phyloP scores from a whole-genome alignment of 257 asterid genomes.

The Plantago ovata region DNA sequence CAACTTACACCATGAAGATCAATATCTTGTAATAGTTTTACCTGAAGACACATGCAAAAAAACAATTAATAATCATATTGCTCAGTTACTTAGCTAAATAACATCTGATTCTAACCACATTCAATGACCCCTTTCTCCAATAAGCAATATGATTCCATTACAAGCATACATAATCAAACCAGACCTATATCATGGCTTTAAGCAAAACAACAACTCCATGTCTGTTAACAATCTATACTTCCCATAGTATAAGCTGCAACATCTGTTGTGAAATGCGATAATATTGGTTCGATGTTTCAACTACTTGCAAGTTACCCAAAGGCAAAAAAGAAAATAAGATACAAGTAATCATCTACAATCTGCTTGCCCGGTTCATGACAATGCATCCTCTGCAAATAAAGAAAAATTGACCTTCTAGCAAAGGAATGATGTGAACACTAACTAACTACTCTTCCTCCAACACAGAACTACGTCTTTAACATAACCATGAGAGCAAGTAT shows the following conservation, averaged over 20 bases:
- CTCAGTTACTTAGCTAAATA: not conserved
- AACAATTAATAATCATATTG: not conserved
- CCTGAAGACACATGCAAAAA: constrained; percentile 36
- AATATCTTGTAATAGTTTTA: constrained; percentile 52
- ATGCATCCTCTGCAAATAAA: not conserved
- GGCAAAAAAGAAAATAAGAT: no score
- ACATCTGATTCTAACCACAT: not conserved
- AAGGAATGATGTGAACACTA: constrained; percentile 2
- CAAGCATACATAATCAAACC: no score
- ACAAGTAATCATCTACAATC: no score
- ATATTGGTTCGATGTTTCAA: no score
- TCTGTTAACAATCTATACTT: no score
- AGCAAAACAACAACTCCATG: no score
- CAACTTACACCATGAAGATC: constrained; percentile 76
- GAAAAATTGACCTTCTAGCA: not conserved
- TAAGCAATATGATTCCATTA: not conserved
- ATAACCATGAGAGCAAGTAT: not conserved
- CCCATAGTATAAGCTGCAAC: no score
- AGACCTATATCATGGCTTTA: no score
- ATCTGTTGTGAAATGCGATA: no score
- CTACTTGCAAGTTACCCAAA: no score
- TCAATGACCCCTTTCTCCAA: not conserved
- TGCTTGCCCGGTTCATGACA: not conserved
- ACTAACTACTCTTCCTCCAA: constrained; percentile 6
- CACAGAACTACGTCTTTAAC: not conserved